phyloP scores from a whole-genome alignment of 2,329 filamentous ascomycete species.

The Plenodomus tracheiphilus region DNA sequence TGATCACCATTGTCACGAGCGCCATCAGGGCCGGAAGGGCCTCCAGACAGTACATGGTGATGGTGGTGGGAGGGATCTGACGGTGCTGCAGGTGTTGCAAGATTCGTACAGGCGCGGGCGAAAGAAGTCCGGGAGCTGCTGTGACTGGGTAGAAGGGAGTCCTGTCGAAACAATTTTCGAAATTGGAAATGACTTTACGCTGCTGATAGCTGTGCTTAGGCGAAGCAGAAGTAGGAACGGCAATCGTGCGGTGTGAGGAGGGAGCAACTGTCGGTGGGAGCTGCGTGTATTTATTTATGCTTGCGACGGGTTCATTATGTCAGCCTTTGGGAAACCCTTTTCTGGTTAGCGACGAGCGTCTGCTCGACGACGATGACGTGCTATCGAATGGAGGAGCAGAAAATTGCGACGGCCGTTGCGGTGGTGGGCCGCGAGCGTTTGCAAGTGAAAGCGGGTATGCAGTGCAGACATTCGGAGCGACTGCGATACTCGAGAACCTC shows the following conservation, averaged over 20 bases:
- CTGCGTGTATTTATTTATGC: too few relatives aligned
- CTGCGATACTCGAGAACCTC: not conserved
- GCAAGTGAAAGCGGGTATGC: not conserved
- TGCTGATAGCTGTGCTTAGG: not conserved
- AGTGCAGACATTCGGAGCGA: not conserved
- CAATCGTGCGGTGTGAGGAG: too few relatives aligned
- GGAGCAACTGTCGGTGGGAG: not conserved
- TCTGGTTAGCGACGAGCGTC: not conserved
- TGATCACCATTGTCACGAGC: not conserved
- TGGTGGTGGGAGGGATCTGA: not conserved
- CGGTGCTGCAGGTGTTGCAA: not conserved
- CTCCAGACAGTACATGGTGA: constrained; percentile 3
- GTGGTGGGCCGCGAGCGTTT: not conserved
- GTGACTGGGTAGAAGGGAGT: too few relatives aligned
- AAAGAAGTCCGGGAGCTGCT: too few relatives aligned
- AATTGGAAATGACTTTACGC: too few relatives aligned
- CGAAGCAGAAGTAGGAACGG: not conserved
- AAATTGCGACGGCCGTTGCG: not conserved
- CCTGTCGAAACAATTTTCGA: too few relatives aligned
- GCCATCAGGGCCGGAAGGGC: constrained; percentile 2
- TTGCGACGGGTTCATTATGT: not conserved
- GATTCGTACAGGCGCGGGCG: not conserved
- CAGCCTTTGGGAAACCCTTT: not conserved
- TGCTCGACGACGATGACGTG: not conserved
- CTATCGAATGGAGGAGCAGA: not conserved